These are phyloP conservation scores for Wickerhamomyces tratensis DNA, from an alignment of 805 yeast genomes.

Conservation along the genomic window DNA sequence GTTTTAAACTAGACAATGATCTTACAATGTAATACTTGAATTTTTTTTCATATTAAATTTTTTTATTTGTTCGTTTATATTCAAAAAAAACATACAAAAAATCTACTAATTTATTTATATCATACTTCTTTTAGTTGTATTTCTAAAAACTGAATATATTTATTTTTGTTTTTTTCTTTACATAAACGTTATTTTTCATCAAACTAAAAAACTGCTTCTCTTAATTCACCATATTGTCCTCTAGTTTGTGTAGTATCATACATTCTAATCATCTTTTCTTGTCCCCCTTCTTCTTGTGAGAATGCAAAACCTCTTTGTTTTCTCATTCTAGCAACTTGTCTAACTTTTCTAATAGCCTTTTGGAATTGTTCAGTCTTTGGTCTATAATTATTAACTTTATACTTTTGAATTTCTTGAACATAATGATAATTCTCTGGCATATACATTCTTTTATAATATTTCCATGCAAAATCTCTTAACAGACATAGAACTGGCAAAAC, in stretches of 20 bases:
- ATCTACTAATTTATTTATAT: too few relatives aligned
- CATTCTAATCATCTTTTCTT: slow-evolving; percentile 83
- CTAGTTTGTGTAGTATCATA: slow-evolving; percentile 88
- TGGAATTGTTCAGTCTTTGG: slow-evolving; percentile 98
- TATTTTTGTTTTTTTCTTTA: too few relatives aligned
- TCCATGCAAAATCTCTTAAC: slow-evolving; percentile 86
- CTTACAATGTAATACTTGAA: too few relatives aligned
- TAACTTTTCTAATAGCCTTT: slow-evolving; percentile 90
- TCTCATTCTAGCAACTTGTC: slow-evolving; percentile 97
- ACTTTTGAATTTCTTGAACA: slow-evolving; percentile 95
- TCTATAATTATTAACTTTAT: slow-evolving; percentile 83
- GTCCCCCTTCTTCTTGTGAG: slow-evolving; percentile 92
- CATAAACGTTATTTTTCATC: slow-evolving; percentile 9
- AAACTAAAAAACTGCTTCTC: slow-evolving; percentile 20
- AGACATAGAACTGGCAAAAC: slow-evolving; percentile 73
- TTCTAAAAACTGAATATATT: too few relatives aligned
- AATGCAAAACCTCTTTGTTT: slow-evolving; percentile 98
- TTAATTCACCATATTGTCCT: slow-evolving; percentile 61
- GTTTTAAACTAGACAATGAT: slow-evolving; percentile 33
- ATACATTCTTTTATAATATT: slow-evolving; percentile 87
- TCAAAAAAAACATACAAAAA: too few relatives aligned
- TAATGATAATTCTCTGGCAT: slow-evolving; percentile 88
- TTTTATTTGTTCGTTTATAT: too few relatives aligned
- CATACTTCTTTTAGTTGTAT: too few relatives aligned
- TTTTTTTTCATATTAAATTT: too few relatives aligned